Evolutionary conservation across 495 filamentous ascomycete genomes (phyloP).

Genomic region (Cenococcum geophilum): DNA sequence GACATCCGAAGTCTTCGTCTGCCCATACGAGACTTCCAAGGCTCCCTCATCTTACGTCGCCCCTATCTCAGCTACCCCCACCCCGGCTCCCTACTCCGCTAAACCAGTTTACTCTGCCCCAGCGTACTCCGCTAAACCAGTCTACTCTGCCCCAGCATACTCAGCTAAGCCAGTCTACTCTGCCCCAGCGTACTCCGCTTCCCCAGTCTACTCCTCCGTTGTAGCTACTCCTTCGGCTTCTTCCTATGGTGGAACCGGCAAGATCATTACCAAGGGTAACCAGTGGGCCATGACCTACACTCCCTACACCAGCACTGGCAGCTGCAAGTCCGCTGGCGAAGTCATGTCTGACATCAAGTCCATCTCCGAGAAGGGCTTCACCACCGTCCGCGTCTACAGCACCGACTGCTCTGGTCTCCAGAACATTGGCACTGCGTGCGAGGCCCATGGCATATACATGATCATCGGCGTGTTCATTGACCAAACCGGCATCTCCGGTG

Average conservation of each 20-base stretch:
- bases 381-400: constrained; percentile 78
- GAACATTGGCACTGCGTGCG: constrained; percentile 62
- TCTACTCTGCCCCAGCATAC: not conserved
- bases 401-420: constrained; percentile 80
- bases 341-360: constrained; percentile 59
- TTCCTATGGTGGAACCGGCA: constrained; percentile 18
- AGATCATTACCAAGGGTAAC: constrained; percentile 45
- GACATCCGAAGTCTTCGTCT: constrained; percentile 63
- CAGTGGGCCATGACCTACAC: constrained; percentile 92
- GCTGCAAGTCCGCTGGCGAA: constrained; percentile 60
- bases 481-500: constrained; percentile 41
- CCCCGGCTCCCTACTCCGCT: not conserved
- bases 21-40: constrained; percentile 49
- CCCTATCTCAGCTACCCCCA: constrained; percentile 4
- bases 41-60: constrained; percentile 2
- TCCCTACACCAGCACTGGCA: constrained; percentile 56
- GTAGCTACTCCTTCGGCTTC: constrained; percentile 22
- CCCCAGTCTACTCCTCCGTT: constrained; percentile 11
- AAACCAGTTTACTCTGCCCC: not conserved
- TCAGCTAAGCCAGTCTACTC: constrained; percentile 3
- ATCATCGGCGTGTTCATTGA: constrained; percentile 82
- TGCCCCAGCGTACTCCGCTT: not conserved
- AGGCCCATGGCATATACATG: constrained; percentile 59
- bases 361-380: constrained; percentile 72
- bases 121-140: constrained; percentile 3